These are phyloP conservation scores for Cladophialophora exuberans DNA, from an alignment of 2,329 filamentous ascomycete species.

Conservation along the genomic window DNA sequence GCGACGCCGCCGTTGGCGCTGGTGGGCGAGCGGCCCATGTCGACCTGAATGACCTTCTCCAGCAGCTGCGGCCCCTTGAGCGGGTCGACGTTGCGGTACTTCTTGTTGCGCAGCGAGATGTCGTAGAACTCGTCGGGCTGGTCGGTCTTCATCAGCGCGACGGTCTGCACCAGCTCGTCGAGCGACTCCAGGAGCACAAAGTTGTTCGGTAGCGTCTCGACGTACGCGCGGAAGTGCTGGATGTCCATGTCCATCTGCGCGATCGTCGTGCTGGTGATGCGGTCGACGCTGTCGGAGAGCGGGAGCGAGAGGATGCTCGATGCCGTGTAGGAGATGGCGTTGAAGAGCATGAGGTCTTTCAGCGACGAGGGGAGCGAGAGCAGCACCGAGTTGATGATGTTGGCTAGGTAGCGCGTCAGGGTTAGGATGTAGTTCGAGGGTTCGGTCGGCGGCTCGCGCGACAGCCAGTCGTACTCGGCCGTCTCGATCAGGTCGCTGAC, in stretches of 20 bases:
- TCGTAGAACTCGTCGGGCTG: slow-evolving; percentile 98
- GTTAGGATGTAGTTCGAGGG: slow-evolving; percentile 96
- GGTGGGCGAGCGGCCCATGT: slow-evolving; percentile 15
- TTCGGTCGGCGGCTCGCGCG: slow-evolving; percentile 65
- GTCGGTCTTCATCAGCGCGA: slow-evolving; percentile 81
- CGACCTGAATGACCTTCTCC: slow-evolving; percentile 67
- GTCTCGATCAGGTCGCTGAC: slow-evolving; percentile 97
- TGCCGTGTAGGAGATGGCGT: slow-evolving; percentile 87
- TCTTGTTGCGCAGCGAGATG: slow-evolving; percentile 83
- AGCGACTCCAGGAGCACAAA: slow-evolving; percentile 86
- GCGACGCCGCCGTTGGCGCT: slow-evolving; percentile 5
- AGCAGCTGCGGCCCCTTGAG: slow-evolving; percentile 84
- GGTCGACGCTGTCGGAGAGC: slow-evolving; percentile 75
- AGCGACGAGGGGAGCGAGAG: slow-evolving; percentile 93
- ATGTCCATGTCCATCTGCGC: slow-evolving; percentile 81
- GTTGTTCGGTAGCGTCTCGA: slow-evolving; percentile 76
- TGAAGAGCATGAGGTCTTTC: slow-evolving; percentile 97
- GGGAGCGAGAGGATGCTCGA: slow-evolving; percentile 77
- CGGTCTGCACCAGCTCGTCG: slow-evolving; percentile 91
- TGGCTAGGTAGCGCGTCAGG: slow-evolving; percentile 85
- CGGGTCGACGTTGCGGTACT: slow-evolving; percentile 90
- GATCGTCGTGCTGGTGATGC: slow-evolving; percentile 86
- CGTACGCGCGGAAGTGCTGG: slow-evolving; percentile 80
- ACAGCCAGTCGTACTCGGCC: slow-evolving; percentile 91
- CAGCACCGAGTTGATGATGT: slow-evolving; percentile 95